Percentiles rank a stretch among this genome's conserved stretches.
phyloP scores from a whole-genome alignment of 805 yeast species.

The Yarrowia bubula region DNA sequence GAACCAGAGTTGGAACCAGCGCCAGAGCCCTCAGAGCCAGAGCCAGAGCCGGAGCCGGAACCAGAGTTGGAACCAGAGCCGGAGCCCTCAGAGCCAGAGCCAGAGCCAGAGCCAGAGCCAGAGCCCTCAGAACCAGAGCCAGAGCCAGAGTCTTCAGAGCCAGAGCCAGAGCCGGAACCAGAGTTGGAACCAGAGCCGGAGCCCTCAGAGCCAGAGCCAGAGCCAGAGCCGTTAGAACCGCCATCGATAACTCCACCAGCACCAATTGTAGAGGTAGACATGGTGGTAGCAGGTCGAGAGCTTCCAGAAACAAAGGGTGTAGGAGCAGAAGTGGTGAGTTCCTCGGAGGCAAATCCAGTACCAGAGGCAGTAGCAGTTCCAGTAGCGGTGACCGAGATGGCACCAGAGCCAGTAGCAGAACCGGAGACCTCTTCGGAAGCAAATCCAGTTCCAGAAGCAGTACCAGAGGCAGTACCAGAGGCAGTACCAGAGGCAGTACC shows the following conservation, averaged over 20 bases:
- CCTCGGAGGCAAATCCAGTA: too few species aligned
- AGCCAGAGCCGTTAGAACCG: not conserved
- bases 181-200: not conserved
- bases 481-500: not conserved
- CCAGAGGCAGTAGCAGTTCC: too few species aligned
- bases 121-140: not conserved
- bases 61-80: slow-evolving; percentile 21
- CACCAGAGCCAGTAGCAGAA: not conserved
- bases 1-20: slow-evolving; percentile 1
- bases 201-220: not conserved
- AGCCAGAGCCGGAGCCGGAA: not conserved
- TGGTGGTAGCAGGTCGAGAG: slow-evolving; percentile 16
- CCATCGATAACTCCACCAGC: not conserved
- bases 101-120: slow-evolving; percentile 20
- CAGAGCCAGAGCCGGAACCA: not conserved
- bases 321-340: too few species aligned
- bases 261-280: slow-evolving; percentile 14
- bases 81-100: not conserved
- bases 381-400: not conserved
- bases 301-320: not conserved
- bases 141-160: not conserved
- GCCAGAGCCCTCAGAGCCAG: slow-evolving; percentile 9
- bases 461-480: slow-evolving; percentile 21
- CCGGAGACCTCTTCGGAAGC: slow-evolving; percentile 5
- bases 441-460: slow-evolving; percentile 16